Conservation (phyloP, 768 basidiomycete species). For the Dentipellis fragilis region DNA sequence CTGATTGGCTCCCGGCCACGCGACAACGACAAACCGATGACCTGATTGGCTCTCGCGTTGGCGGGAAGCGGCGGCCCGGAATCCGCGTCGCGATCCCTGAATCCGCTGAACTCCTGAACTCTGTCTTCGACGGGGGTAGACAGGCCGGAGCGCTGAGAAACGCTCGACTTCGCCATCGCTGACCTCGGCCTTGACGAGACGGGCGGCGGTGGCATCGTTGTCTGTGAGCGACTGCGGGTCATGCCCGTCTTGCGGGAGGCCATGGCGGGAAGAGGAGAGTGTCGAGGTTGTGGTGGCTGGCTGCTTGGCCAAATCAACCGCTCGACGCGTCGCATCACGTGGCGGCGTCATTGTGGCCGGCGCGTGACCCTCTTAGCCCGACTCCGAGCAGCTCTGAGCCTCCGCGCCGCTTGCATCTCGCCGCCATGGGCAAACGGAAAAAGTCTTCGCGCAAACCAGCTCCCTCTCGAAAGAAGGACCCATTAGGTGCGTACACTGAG, state of each 20-base stretch:
- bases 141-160: constrained; percentile 23
- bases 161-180: constrained; percentile 32
- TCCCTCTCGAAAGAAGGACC: constrained; percentile 54
- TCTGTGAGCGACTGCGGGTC: constrained; percentile 34
- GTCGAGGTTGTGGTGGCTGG: background rate
- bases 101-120: too few relatives aligned
- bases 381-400: background rate
- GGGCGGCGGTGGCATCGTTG: constrained; percentile 25
- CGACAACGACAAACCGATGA: too few relatives aligned
- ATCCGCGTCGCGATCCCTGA: too few relatives aligned
- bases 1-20: too few relatives aligned
- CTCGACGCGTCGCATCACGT: constrained; percentile 17
- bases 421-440: constrained; percentile 79
- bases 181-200: constrained; percentile 33
- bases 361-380: constrained; percentile 2
- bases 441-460: constrained; percentile 79
- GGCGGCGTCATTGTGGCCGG: background rate
- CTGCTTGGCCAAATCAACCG: constrained; percentile 3
- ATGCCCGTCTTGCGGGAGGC: constrained; percentile 50
- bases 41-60: too few relatives aligned
- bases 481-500: constrained; percentile 46
- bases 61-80: too few relatives aligned
- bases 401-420: background rate
- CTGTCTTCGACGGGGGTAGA: constrained; percentile 19
- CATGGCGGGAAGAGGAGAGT: constrained; percentile 30